Evolutionary conservation across 352 stramenopile genomes (phyloP), one percentile per base, ranked within the genome.

Genomic region (Phytophthora meadii): DNA sequence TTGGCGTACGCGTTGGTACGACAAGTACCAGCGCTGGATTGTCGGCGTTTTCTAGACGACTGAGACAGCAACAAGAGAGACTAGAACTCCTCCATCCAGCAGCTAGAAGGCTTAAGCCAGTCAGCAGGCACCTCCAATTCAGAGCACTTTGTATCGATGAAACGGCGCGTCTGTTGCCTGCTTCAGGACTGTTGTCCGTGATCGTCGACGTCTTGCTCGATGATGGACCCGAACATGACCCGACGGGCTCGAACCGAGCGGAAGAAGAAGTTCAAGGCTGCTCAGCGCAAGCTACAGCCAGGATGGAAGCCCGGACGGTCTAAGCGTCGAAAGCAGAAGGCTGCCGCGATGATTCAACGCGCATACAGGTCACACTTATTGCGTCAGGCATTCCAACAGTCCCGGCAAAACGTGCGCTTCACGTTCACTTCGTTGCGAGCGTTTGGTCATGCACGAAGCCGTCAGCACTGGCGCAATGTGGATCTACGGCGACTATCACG

Each of bases 1-100:
- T 80, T 99, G 95, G 96, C 89, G 94, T 41, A 99, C 97, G 12
- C 87, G 94, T 42, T 98, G 95, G 88, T 99, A 99, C 80, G 94
- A 98, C 74, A 88, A 95, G 68, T 98, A 98, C 69, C 94, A 98
- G 79, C 84, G 91, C 46, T 98, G 90, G 82, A 96, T 87, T 56
- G 90, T 96, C 54, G 91, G 91, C 17, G 90, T 97, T 46, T 96
- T 94, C 61, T 95, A 73, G 61, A 9, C 17, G 34, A 57, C 32
- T n/a, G 30, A 57, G 50, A 51, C 64, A 55, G 42, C 6, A 19
- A 48, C 17, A 36, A 68, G 9, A 68, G 9, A 37, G 25, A 61
- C 49, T 63, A 66, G 42, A 53, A 49, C 51, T 70, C 36, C 51
- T 70, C 36, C 47, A 28, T 27, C 12, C 61, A 72, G 44, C 44